These are phyloP conservation scores for Xerocomus spinulosus DNA, from an alignment of 768 basidiomycete species.

Conservation along the genomic window DNA sequence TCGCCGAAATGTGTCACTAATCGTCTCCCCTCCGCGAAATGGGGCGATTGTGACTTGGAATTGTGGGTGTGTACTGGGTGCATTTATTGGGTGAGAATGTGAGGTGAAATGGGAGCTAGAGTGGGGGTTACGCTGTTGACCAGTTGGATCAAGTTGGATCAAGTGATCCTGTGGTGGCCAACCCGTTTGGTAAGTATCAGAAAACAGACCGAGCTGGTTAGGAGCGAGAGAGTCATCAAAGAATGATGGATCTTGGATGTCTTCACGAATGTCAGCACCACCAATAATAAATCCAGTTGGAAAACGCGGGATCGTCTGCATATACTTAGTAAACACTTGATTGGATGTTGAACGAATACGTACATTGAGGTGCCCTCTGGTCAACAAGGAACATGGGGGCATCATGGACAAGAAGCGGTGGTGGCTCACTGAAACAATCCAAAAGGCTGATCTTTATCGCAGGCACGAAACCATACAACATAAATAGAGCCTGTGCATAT, in stretches of 20 bases:
- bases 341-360: background rate
- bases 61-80: background rate
- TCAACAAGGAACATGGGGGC: background rate
- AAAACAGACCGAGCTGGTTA: background rate
- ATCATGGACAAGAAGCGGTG: too few relatives aligned
- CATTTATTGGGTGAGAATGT: background rate
- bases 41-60: background rate
- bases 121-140: background rate
- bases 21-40: background rate
- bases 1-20: background rate
- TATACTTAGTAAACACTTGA: background rate
- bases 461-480: too few relatives aligned
- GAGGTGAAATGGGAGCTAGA: background rate
- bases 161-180: too few relatives aligned
- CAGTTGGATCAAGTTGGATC: background rate
- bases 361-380: background rate
- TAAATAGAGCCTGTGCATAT: too few relatives aligned
- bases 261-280: background rate
- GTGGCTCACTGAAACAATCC: too few relatives aligned
- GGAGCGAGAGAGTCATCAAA: background rate
- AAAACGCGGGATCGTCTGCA: background rate
- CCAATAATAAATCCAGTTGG: background rate
- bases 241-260: background rate
- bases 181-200: background rate
- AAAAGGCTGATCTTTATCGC: too few relatives aligned